A percentile compares a stretch with the other conserved stretches of the same genome.
Conservation (phyloP, 73 alveolate genomes). For the Paraurostyla sp. region DNA sequence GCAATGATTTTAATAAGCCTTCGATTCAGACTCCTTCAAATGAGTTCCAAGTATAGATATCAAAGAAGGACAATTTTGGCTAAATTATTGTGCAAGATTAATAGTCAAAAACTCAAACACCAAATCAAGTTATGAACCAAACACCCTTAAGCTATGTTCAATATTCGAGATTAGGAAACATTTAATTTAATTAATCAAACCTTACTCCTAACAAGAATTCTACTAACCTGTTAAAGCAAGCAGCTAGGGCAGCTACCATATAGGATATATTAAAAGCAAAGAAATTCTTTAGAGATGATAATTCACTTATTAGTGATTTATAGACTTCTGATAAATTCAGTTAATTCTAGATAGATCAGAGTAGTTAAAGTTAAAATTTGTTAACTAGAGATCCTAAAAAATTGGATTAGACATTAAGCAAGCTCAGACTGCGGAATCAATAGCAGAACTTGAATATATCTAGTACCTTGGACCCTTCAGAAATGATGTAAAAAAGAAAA, state of each 20-base stretch:
- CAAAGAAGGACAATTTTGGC: neutral
- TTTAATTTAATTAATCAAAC: neutral
- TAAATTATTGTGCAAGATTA: too few relatives aligned
- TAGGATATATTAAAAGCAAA: conserved; percentile 9
- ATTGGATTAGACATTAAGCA: neutral
- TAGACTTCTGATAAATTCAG: neutral
- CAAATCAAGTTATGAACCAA: neutral
- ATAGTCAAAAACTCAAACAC: neutral
- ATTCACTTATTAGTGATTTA: neutral
- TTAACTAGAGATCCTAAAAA: conserved; percentile 6
- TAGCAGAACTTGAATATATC: neutral
- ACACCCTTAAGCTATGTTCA: neutral
- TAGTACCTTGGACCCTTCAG: neutral
- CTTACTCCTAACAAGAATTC: neutral
- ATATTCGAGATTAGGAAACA: neutral
- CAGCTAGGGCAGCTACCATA: conserved; percentile 22
- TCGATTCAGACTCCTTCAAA: neutral
- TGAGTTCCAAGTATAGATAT: neutral
- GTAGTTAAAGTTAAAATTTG: neutral
- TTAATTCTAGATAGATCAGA: neutral
- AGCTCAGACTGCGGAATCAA: neutral
- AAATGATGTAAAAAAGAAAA: neutral
- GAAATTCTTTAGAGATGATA: conserved; percentile 13
- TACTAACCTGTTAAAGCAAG: neutral
- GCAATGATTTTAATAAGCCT: neutral